phyloP scores from a whole-genome alignment of 805 yeast species.

The Metschnikowia borealis region DNA sequence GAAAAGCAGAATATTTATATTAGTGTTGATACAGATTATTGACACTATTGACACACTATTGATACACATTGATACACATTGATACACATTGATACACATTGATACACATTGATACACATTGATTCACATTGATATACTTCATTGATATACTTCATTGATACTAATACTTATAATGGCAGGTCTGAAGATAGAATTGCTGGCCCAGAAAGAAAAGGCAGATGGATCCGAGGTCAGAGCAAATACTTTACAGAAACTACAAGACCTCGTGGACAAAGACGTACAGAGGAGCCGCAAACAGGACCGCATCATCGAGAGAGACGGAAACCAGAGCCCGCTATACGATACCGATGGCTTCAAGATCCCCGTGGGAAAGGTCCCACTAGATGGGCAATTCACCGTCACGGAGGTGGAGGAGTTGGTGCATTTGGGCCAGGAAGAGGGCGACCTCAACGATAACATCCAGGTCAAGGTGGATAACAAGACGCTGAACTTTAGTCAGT shows the following conservation, averaged over 20 bases:
- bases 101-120: too few relatives aligned
- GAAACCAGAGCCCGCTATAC: slow-evolving; percentile 7
- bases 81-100: too few relatives aligned
- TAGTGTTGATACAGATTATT: too few relatives aligned
- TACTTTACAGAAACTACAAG: slow-evolving; percentile 24
- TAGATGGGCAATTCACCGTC: slow-evolving; percentile 40
- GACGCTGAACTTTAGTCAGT: slow-evolving; percentile 27
- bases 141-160: too few relatives aligned
- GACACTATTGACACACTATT: too few relatives aligned
- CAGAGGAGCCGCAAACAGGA: not conserved
- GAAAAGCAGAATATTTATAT: too few relatives aligned
- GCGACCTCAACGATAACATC: slow-evolving; percentile 24
- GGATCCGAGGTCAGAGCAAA: slow-evolving; percentile 11
- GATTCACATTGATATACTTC: too few relatives aligned
- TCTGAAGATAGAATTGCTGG: slow-evolving; percentile 24
- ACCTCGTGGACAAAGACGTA: slow-evolving; percentile 23
- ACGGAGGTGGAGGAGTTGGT: slow-evolving; percentile 30
- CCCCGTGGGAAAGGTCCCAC: slow-evolving; percentile 36
- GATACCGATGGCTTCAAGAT: slow-evolving; percentile 36
- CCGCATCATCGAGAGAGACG: slow-evolving; percentile 2
- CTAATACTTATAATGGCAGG: slow-evolving; percentile 1
- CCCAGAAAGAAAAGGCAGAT: slow-evolving; percentile 21
- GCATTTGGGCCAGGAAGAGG: slow-evolving; percentile 29
- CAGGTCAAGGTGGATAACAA: slow-evolving; percentile 24
- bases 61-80: too few relatives aligned